These are phyloP conservation scores for Paramecium tetraurelia DNA, from an alignment of 73 alveolate genomes.

Conservation along the genomic window DNA sequence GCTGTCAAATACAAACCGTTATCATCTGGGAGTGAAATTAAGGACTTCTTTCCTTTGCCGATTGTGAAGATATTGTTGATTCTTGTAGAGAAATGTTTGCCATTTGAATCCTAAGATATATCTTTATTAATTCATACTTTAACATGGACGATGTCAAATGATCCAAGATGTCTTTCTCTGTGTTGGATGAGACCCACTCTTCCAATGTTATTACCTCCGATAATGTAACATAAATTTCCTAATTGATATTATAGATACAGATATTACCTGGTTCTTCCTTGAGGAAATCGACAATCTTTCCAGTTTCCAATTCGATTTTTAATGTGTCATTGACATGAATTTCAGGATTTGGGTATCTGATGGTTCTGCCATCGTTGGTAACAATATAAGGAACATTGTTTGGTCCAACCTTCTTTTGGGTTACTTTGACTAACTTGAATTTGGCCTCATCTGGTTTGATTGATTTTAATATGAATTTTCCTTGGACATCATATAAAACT, in stretches of 20 bases:
- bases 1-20: conserved; percentile 71
- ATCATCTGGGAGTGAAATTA: conserved; percentile 84
- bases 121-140: background rate
- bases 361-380: conserved; percentile 98
- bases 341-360: conserved; percentile 98
- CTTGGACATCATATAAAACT: conserved; percentile 95
- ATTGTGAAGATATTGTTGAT: conserved; percentile 90
- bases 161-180: conserved; percentile 95
- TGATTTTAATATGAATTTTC: conserved; percentile 84
- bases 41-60: conserved; percentile 95
- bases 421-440: conserved; percentile 96
- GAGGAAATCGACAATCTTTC: conserved; percentile 85
- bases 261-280: conserved; percentile 77
- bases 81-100: conserved; percentile 95
- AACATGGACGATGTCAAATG: conserved; percentile 92
- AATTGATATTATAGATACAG: background rate
- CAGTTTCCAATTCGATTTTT: conserved; percentile 72
- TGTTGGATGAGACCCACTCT: conserved; percentile 93
- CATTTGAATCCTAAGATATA: conserved; percentile 79
- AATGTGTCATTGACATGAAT: conserved; percentile 88
- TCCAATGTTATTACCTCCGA: conserved; percentile 91
- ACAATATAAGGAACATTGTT: conserved; percentile 96
- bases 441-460: conserved; percentile 56
- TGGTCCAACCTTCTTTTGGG: conserved; percentile 90
- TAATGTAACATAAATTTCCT: conserved; percentile 83